These are phyloP conservation scores for Onygena corvina DNA, from an alignment of 2,329 filamentous ascomycete species.

Conservation along the genomic window DNA sequence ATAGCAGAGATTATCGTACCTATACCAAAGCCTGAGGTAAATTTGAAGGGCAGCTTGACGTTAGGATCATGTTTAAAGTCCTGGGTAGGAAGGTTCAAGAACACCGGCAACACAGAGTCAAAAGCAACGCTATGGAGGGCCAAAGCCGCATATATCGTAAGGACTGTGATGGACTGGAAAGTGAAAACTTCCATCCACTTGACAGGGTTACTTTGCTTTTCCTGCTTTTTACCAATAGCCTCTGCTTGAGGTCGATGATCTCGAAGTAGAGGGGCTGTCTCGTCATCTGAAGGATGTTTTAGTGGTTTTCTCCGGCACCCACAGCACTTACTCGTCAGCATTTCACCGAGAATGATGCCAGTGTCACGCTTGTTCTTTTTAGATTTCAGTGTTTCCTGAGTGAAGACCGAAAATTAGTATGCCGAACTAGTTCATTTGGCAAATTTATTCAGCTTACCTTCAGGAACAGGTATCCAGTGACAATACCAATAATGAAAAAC, in stretches of 20 bases:
- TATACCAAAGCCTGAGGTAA: constrained; percentile 67
- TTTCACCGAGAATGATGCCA: constrained; percentile 60
- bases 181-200: constrained; percentile 55
- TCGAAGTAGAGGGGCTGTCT: constrained; percentile 25
- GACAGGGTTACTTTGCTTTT: constrained; percentile 18
- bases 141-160: constrained; percentile 67
- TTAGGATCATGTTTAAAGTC: constrained; percentile 43
- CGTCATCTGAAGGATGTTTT: constrained; percentile 18
- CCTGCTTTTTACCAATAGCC: constrained; percentile 13
- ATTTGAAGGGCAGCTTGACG: constrained; percentile 61
- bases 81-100: constrained; percentile 62
- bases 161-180: constrained; percentile 59
- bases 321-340: constrained; percentile 40
- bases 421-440: background rate
- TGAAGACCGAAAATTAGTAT: background rate
- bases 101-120: constrained; percentile 80
- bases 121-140: constrained; percentile 73
- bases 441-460: constrained; percentile 35
- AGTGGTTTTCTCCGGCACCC: constrained; percentile 18
- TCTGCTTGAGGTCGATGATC: constrained; percentile 11
- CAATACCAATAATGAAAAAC: constrained; percentile 67
- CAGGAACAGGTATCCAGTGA: constrained; percentile 65
- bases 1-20: constrained; percentile 20
- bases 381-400: constrained; percentile 63
- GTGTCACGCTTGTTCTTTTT: constrained; percentile 59